These are phyloP conservation scores for Marasmius oreades DNA, from an alignment of 1,284 basidiomycete species.

Conservation along the genomic window DNA sequence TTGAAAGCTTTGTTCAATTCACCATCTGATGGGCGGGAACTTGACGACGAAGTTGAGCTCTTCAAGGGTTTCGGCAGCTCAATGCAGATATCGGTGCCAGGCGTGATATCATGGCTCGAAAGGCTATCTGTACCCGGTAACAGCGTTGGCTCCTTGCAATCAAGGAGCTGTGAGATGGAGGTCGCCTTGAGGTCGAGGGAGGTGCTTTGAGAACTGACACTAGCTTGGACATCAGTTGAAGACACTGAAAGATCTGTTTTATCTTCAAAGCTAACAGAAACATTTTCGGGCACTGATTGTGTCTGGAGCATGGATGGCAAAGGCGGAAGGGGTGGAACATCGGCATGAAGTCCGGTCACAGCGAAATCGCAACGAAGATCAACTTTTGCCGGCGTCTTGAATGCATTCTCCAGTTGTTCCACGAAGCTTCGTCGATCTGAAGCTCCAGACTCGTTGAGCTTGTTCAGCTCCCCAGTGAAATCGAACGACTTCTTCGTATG, in stretches of 20 bases:
- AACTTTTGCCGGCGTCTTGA: slow-evolving; percentile 67
- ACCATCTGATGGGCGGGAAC: slow-evolving; percentile 55
- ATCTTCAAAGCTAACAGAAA: background rate
- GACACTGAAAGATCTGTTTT: slow-evolving; percentile 1
- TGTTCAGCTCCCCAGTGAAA: slow-evolving; percentile 77
- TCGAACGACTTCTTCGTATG: slow-evolving; percentile 77
- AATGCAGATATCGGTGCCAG: slow-evolving; percentile 8
- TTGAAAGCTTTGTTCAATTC: slow-evolving; percentile 66
- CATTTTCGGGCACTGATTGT: background rate
- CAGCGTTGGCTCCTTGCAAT: slow-evolving; percentile 36
- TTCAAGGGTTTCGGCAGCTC: slow-evolving; percentile 14
- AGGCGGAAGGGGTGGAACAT: slow-evolving; percentile 44
- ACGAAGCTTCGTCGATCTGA: slow-evolving; percentile 75
- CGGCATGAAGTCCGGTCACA: slow-evolving; percentile 25
- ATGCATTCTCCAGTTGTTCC: slow-evolving; percentile 76
- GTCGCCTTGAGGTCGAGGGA: slow-evolving; percentile 25
- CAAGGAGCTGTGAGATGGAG: slow-evolving; percentile 27
- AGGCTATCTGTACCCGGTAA: slow-evolving; percentile 32
- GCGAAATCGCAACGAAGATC: slow-evolving; percentile 48
- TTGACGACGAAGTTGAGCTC: slow-evolving; percentile 31
- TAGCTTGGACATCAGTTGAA: slow-evolving; percentile 8
- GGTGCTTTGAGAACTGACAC: slow-evolving; percentile 6
- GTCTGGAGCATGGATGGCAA: slow-evolving; percentile 22
- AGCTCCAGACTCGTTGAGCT: slow-evolving; percentile 65
- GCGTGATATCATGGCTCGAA: slow-evolving; percentile 15